Evolutionary conservation across 495 filamentous ascomycete species (phyloP).

Genomic region (Annulohypoxylon maeteangense): DNA sequence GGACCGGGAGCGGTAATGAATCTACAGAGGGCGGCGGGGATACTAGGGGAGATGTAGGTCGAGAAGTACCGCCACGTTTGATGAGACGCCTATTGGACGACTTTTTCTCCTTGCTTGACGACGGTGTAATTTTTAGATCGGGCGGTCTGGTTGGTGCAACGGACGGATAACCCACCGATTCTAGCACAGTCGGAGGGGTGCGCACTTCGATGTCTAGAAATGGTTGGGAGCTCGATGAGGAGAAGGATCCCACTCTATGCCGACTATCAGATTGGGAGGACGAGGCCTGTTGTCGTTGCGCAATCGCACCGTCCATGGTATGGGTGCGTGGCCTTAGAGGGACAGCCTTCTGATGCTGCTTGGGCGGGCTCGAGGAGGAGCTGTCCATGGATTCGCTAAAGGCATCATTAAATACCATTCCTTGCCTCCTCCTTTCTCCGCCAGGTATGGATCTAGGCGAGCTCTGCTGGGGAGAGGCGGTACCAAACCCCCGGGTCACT

Average conservation of each 20-base stretch:
- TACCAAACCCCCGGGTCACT: slow-evolving; percentile 45
- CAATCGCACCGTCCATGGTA: slow-evolving; percentile 61
- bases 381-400: slow-evolving; percentile 55
- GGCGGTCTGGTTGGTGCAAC: slow-evolving; percentile 48
- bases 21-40: slow-evolving; percentile 62
- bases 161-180: slow-evolving; percentile 50
- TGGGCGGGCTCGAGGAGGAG: slow-evolving; percentile 51
- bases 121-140: slow-evolving; percentile 51
- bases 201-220: slow-evolving; percentile 53
- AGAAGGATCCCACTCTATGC: slow-evolving; percentile 65
- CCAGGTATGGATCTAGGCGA: slow-evolving; percentile 59
- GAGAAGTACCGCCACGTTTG: slow-evolving; percentile 58
- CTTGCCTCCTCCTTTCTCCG: slow-evolving; percentile 56
- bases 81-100: slow-evolving; percentile 55
- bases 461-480: slow-evolving; percentile 52
- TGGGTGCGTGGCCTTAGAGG: slow-evolving; percentile 61
- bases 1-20: slow-evolving; percentile 65
- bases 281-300: slow-evolving; percentile 53
- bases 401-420: slow-evolving; percentile 63
- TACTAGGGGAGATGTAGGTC: slow-evolving; percentile 60
- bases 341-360: slow-evolving; percentile 45
- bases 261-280: slow-evolving; percentile 54
- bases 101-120: slow-evolving; percentile 58
- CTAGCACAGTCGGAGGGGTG: slow-evolving; percentile 51
- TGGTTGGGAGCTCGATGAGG: slow-evolving; percentile 57